Base-by-base conservation (phyloP, 306 rosid genomes). In the Acmispon strigosus region DNA sequence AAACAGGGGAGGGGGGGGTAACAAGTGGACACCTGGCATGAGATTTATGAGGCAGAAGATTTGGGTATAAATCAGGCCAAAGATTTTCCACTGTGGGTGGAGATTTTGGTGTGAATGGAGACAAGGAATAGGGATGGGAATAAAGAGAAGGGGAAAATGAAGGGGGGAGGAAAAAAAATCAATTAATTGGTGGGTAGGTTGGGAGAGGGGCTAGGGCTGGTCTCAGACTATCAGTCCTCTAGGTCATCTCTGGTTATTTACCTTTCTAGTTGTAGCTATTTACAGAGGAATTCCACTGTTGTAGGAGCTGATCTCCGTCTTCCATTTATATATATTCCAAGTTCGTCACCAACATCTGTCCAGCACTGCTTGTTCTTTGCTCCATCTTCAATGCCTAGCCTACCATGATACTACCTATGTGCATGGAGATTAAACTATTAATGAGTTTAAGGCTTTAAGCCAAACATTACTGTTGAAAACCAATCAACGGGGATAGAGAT, bases 301-400 rank as follows among this genome's bases (percentile, higher is more conserved):
- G 41, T 44, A 63, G 20, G 39, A 42, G 19, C 41, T 45, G 70
- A 22, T 64, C 9, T 64, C 70, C 43, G 27, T 45, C 43, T 62
- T 62, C 19, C 52, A 19, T 62, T 62, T 20, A 42, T 42, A 62
- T 41, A 45, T 8, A 64, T 27, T 24, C 24, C 24, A 45, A 64
- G 18, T 24, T 22, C 42, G 41, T 39, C 57, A 44, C 20, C 18
- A 37, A 62, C 24, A 56, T 24, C 39, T 29, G 53, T 59, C 29
- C 8, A 57, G 20, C 51, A 20, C 39, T 15, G 50, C 57, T 8
- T 53, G 29, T 18, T 62, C 54, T 17, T n/a, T 44, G 53, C 63
- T 10, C 62, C 59, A 48, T 76, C 55, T 72, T 76, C 24, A 37
- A 32, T 45, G 60, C 69, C 55, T 62, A 47, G 61, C 43, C 43